A percentile compares a stretch with the other conserved stretches of the same genome.
Evolutionary conservation across 1,284 basidiomycete species (phyloP).

Genomic region (Pseudozyma thailandica): DNA sequence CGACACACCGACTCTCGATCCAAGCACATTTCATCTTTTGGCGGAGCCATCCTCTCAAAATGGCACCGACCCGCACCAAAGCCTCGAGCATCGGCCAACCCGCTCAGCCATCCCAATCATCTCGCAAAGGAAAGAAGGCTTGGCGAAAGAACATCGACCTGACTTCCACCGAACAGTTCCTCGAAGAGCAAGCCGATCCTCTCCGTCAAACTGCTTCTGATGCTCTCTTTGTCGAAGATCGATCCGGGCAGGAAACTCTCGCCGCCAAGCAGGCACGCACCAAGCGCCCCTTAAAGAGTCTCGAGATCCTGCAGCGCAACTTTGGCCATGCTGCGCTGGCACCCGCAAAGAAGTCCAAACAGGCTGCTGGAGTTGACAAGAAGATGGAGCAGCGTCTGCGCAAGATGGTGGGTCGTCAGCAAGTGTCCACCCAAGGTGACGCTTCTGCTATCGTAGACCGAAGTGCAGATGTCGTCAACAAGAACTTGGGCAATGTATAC

Average conservation of each 20-base stretch:
- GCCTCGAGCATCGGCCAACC: slow-evolving; percentile 35
- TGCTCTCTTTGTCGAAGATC: slow-evolving; percentile 41
- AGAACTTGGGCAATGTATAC: slow-evolving; percentile 22
- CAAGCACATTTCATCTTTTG: neutral
- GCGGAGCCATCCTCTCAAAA: neutral
- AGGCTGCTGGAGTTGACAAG: slow-evolving; percentile 42
- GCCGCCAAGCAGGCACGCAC: slow-evolving; percentile 55
- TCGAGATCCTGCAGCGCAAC: slow-evolving; percentile 83
- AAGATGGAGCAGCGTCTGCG: slow-evolving; percentile 46
- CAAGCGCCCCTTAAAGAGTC: slow-evolving; percentile 76
- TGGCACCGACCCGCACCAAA: slow-evolving; percentile 38
- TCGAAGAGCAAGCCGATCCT: slow-evolving; percentile 54
- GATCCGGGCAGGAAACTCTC: slow-evolving; percentile 70
- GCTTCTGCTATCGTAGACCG: slow-evolving; percentile 14
- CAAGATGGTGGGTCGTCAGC: slow-evolving; percentile 42
- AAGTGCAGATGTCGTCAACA: slow-evolving; percentile 27
- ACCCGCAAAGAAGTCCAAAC: slow-evolving; percentile 72
- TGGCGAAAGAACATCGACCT: slow-evolving; percentile 82
- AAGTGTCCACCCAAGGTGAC: slow-evolving; percentile 19
- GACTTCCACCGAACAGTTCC: slow-evolving; percentile 47
- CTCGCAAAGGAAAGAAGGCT: slow-evolving; percentile 86
- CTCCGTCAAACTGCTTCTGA: slow-evolving; percentile 35
- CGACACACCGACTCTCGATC: neutral
- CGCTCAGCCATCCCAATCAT: slow-evolving; percentile 73
- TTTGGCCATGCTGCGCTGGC: slow-evolving; percentile 74